Conservation (phyloP, 345 rosid genomes). For the Murraya koenigii region DNA sequence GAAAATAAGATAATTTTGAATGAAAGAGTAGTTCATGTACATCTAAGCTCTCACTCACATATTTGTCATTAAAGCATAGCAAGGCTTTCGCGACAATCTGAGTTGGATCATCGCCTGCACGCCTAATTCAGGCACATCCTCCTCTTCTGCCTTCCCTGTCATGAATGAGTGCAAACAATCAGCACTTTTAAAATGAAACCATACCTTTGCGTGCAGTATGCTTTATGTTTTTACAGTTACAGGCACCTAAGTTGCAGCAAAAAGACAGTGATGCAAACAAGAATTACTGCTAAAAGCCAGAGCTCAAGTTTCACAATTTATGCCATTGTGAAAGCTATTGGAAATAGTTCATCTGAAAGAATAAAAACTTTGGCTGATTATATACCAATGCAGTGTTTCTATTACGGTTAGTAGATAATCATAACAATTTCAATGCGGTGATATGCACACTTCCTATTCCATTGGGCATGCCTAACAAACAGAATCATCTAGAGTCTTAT, state of each 20-base stretch:
- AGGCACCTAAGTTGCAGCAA: constrained; percentile 34
- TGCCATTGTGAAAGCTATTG: constrained; percentile 44
- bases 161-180: constrained; percentile 13
- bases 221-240: neutral
- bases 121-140: constrained; percentile 26
- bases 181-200: neutral
- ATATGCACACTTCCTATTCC: neutral
- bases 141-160: constrained; percentile 44
- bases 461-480: constrained; percentile 1
- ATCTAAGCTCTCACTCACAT: constrained; percentile 33
- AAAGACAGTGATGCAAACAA: constrained; percentile 28
- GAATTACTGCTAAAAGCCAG: constrained; percentile 24
- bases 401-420: constrained; percentile 10
- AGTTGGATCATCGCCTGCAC: constrained; percentile 38
- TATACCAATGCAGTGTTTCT: constrained; percentile 22
- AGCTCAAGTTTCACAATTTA: constrained; percentile 18
- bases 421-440: constrained; percentile 2
- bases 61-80: constrained; percentile 66
- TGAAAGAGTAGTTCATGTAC: neutral
- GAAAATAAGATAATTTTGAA: neutral
- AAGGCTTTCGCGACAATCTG: constrained; percentile 66
- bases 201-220: neutral
- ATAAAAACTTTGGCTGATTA: constrained; percentile 7
- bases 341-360: neutral
- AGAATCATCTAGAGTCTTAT: neutral